Evolutionary conservation across 805 yeast genomes (phyloP), one percentile per base, ranked within the genome.

Genomic region (Cyberlindnera nakhonratchasimensis): DNA sequence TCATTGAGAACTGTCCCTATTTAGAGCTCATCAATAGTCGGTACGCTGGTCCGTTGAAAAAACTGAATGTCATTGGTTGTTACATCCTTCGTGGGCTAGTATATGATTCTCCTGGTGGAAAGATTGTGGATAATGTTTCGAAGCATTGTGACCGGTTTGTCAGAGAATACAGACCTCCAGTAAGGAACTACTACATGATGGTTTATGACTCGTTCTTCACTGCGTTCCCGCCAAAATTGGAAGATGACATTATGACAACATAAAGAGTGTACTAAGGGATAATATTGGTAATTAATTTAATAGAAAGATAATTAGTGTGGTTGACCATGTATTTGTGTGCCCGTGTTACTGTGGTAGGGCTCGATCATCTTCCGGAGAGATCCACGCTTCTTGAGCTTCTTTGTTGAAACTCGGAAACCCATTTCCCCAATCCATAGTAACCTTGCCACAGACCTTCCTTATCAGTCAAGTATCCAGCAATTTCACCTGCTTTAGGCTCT

Each of bases 371-470:
- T 26, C 10, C n/a, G 5, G 34, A 13, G 23, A 31, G 13, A 17
- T 31, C 34, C 16, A 31, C 34, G 11, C 24, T 4, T 17, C 21
- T 19, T 12, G 34, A 31, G 17, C 24, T 13, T 12, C 20, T 17
- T n/a, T 31, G 34, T 8, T 20, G 24, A 31, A 39, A 35, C 30
- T 47, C 33, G 24, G 53, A 63, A 9, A 71, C 65, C 82, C 80
- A 79, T 70, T 72, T 77, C 3, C 70, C 64, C 20, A 83, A 69
- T 1, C 89, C 89, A 49, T 85, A 85, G 53, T 73, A 80, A 0
- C 93, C 91, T 60, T 82, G 89, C 82, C 89, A 85, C 58, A 85
- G 57, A 26, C 89, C 78, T 38, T 74, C 57, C 8, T 59, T 65
- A 57, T 85, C 85, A 0, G 95, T 85, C 30, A 82, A 59, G 55